These are phyloP conservation scores for Phytophthora sp. DNA, from an alignment of 352 stramenopile species.

Conservation along the genomic window DNA sequence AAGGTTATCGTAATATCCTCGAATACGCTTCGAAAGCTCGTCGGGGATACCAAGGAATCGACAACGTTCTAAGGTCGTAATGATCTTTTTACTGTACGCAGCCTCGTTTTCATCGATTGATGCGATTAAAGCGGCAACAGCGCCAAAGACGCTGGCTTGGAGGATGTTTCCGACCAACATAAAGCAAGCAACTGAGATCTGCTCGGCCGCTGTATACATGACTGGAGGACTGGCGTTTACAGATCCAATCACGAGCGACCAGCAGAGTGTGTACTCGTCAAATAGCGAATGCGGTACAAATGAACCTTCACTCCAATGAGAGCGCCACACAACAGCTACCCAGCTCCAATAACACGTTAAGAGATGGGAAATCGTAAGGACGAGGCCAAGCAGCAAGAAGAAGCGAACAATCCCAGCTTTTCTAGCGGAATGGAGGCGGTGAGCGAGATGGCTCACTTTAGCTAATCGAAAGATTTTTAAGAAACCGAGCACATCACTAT, in stretches of 20 bases:
- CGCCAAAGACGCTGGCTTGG: constrained; percentile 74
- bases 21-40: constrained; percentile 52
- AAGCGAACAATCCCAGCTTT: constrained; percentile 70
- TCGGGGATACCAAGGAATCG: constrained; percentile 69
- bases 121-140: constrained; percentile 61
- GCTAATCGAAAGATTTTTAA: constrained; percentile 64
- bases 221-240: constrained; percentile 64
- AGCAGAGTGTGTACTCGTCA: constrained; percentile 56
- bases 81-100: constrained; percentile 73
- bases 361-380: constrained; percentile 58
- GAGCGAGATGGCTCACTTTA: constrained; percentile 67
- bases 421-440: constrained; percentile 56
- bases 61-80: constrained; percentile 65
- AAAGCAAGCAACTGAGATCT: constrained; percentile 62
- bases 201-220: constrained; percentile 54
- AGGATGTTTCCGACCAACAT: constrained; percentile 74
- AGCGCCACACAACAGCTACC: constrained; percentile 51
- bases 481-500: constrained; percentile 56
- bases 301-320: constrained; percentile 35
- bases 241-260: constrained; percentile 64
- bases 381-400: constrained; percentile 49
- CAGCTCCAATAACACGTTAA: constrained; percentile 73
- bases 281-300: constrained; percentile 36
- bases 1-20: constrained; percentile 69
- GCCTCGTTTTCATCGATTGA: constrained; percentile 72